phyloP scores from a whole-genome alignment of 1,284 basidiomycete genomes.

The Neolentinus lepideus region DNA sequence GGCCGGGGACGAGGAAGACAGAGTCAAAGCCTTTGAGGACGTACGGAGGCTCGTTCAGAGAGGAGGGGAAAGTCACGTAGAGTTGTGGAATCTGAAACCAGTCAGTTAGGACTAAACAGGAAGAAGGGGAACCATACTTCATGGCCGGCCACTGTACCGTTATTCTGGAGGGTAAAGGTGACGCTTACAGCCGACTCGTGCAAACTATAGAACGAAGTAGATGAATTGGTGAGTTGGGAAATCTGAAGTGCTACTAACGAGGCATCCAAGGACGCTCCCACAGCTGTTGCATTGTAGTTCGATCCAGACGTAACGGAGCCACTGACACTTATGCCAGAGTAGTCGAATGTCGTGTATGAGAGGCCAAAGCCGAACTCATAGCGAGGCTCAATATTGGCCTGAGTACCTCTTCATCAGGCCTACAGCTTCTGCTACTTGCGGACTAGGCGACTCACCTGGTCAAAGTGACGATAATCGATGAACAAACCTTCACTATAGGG shows the following conservation, averaged over 20 bases:
- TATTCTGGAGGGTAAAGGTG: slow-evolving; percentile 38
- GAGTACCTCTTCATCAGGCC: too few relatives aligned
- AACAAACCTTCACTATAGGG: slow-evolving; percentile 22
- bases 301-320: slow-evolving; percentile 32
- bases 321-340: slow-evolving; percentile 34
- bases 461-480: slow-evolving; percentile 64
- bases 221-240: neutral
- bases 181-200: slow-evolving; percentile 38
- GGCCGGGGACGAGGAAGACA: slow-evolving; percentile 32
- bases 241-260: slow-evolving; percentile 22
- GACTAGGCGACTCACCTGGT: slow-evolving; percentile 35
- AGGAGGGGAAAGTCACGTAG: slow-evolving; percentile 37
- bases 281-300: slow-evolving; percentile 28
- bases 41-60: slow-evolving; percentile 34
- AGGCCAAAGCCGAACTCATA: slow-evolving; percentile 66
- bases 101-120: slow-evolving; percentile 2
- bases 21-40: slow-evolving; percentile 43
- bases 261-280: slow-evolving; percentile 39
- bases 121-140: slow-evolving; percentile 28
- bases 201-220: slow-evolving; percentile 22
- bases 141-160: slow-evolving; percentile 35
- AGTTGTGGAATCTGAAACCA: slow-evolving; percentile 38
- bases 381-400: slow-evolving; percentile 45
- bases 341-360: slow-evolving; percentile 61
- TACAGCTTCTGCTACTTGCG: too few relatives aligned